Base-by-base conservation (phyloP, 2,329 filamentous ascomycete genomes). In the Fusarium sp. region DNA sequence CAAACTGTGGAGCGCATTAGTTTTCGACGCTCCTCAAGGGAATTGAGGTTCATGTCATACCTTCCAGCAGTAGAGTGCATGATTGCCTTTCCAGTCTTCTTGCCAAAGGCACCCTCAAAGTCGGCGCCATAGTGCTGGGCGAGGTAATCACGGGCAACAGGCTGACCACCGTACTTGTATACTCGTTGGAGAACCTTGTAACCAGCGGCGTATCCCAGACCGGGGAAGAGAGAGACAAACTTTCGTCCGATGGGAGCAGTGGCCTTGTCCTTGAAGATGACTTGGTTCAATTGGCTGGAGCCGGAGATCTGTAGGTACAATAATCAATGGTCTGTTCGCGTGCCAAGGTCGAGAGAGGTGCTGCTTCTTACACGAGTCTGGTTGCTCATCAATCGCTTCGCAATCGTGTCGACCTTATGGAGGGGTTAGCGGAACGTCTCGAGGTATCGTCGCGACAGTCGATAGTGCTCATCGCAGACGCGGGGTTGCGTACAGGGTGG, bases 301-400 rank as follows among this genome's bases (percentile, higher is more conserved):
- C 51, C 74, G 63, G 73, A 47, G 63, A 82, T 69, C 79, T 81
- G 60, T 23, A 28, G 19, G 43, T 23, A 61, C 21, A 26, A 10
- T 48, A 40, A 58, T 72, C 67, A 74, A 67, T 62, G 34, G 39
- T 46, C 21, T 44, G 20, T 54, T 59, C 58, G 40, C 24, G 44
- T 20, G 19, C 23, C 8, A 54, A 28, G 43, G 24, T 56, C 54
- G 49, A 70, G 20, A 28, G 43, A 30, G 34, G n/a, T 81, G 72
- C 78, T 92, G 48, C 87, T 82, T 85, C 92, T 77, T 78, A 81
- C 79, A 68, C 76, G 77, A 65, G 88, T 89, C 79, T 97, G 91
- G 82, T 99, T 97, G 88, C 94, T 97, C 96, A 99, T 99, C 81
- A 99, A 88, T 73, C 96, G 93, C 86, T 99, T 99, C 68, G 96